Evolutionary conservation across 140 eudicot species (phyloP), one percentile per base, ranked within the genome.

Genomic region (Stevia rebaudiana): DNA sequence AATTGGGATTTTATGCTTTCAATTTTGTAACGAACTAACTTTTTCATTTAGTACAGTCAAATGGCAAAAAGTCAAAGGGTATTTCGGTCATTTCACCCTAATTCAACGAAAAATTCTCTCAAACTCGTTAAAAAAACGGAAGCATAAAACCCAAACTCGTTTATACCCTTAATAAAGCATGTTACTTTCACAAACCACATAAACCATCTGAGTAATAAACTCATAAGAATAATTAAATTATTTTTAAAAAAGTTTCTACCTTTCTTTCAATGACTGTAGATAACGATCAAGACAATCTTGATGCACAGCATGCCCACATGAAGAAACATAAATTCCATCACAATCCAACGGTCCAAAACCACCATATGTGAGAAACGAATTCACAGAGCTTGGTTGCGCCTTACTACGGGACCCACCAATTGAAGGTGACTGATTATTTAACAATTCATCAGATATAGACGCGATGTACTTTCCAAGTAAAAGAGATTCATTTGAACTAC

Each of bases 221-320:
- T n/a, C n/a, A n/a, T n/a, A n/a, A n/a, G n/a, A 28, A 28, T 28
- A 28, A 28, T 28, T 28, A 28, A n/a, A n/a, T 28, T 28, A 1
- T 28, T 28, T 28, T 2, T 28, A 28, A 9, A 22, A 43, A 53
- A 3, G 61, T 21, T 8, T 16, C 69, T 76, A 88, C 99, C 99
- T 88, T 71, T 88, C 99, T 73, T 83, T 88, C 33, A 88, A 78
- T 2, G 99, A 94, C 59, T 81, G 81, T 51, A 94, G 70, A 78
- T 94, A 94, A 37, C 95, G 95, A 75, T 88, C 97, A 73, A 94
- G 88, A 74, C 99, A 94, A 61, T 73, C 88, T 71, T 94, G 97
- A 79, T 94, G 99, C 49, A 94, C 99, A 36, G 99, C 97, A 80
- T 94, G 99, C 47, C 99, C 99, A 83, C 99, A 94, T 18, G 99